Percentiles rank a stretch among this genome's conserved stretches.
phyloP scores from a whole-genome alignment of 306 rosid species.

The Vicia faba region DNA sequence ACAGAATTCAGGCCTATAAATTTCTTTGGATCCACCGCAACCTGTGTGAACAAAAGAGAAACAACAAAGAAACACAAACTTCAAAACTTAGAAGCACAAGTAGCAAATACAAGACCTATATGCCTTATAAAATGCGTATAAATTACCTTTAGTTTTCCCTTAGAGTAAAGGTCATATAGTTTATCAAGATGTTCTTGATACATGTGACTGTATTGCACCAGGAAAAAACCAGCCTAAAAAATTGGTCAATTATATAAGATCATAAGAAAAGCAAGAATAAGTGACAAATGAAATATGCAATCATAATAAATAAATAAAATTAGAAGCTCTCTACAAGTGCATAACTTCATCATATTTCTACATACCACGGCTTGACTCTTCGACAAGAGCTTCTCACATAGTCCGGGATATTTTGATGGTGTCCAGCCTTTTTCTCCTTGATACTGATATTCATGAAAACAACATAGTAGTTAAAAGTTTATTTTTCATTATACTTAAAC shows the following conservation, averaged over 20 bases:
- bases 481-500: neutral
- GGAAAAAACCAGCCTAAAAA: slow-evolving; percentile 91
- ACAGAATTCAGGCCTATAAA: slow-evolving; percentile 76
- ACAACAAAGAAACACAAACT: slow-evolving; percentile 6
- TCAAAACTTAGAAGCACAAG: slow-evolving; percentile 14
- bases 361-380: slow-evolving; percentile 97
- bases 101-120: slow-evolving; percentile 13
- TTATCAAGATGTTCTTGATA: slow-evolving; percentile 90
- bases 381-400: slow-evolving; percentile 78
- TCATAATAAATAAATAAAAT: slow-evolving; percentile 6
- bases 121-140: neutral
- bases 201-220: slow-evolving; percentile 74
- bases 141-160: slow-evolving; percentile 80
- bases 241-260: slow-evolving; percentile 15
- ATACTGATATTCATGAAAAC: slow-evolving; percentile 57
- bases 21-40: slow-evolving; percentile 74
- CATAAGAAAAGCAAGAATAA: slow-evolving; percentile 16
- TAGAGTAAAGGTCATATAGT: slow-evolving; percentile 62
- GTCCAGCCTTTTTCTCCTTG: slow-evolving; percentile 97
- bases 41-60: slow-evolving; percentile 47
- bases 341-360: slow-evolving; percentile 38
- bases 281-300: slow-evolving; percentile 26
- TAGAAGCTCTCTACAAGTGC: slow-evolving; percentile 16
- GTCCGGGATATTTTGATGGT: slow-evolving; percentile 87
- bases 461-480: slow-evolving; percentile 6